phyloP scores from a whole-genome alignment of 2,329 filamentous ascomycete species.

The Cercospora citrullina region DNA sequence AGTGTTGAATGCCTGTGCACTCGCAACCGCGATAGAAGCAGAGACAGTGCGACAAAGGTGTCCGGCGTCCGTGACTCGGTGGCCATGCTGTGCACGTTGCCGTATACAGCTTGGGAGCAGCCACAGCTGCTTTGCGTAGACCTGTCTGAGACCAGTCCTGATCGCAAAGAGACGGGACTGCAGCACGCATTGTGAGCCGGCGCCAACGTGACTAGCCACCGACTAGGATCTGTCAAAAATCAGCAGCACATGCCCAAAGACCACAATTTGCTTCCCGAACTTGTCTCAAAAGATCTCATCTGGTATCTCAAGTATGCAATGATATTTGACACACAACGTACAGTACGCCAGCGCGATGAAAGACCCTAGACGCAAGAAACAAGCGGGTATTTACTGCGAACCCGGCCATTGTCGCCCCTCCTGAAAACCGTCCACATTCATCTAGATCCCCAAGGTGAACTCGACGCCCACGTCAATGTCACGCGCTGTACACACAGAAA shows the following conservation, averaged over 20 bases:
- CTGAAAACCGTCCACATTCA: neutral
- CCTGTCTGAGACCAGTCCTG: neutral
- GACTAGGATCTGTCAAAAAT: neutral
- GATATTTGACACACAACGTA: constrained; percentile 15
- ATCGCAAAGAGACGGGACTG: neutral
- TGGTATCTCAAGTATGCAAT: constrained; percentile 15
- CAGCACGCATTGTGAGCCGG: neutral
- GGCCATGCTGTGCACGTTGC: neutral
- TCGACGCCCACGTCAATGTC: constrained; percentile 97
- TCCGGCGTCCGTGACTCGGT: neutral
- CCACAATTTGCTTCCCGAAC: neutral
- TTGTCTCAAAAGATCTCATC: constrained; percentile 6
- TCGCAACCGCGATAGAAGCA: neutral
- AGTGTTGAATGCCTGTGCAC: neutral
- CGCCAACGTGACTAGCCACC: neutral
- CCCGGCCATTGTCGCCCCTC: neutral
- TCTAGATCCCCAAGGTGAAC: constrained; percentile 89
- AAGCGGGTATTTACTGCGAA: constrained; percentile 1
- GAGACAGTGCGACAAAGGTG: neutral
- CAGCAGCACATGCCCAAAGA: neutral
- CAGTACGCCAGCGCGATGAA: constrained; percentile 12
- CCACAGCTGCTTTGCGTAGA: neutral
- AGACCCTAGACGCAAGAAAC: constrained; percentile 4
- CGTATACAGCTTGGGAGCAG: neutral
- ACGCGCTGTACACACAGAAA: constrained; percentile 59